A percentile compares a stretch with the other conserved stretches of the same genome.
Conservation (phyloP, 129 eudicot genomes). For the Centaurea solstitialis region DNA sequence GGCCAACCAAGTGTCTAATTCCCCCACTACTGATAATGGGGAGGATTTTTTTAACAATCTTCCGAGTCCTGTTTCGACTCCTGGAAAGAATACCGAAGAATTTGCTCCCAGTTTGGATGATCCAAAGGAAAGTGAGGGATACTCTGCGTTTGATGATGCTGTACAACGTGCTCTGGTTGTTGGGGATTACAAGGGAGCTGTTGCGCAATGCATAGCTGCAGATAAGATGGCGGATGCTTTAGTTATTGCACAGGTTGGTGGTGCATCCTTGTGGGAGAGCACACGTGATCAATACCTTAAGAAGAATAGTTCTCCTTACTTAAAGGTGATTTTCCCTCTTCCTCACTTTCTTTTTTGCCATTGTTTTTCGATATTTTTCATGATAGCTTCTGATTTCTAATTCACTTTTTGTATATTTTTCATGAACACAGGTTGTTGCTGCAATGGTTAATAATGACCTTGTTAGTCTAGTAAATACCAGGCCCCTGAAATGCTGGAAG, state of each 20-base stretch:
- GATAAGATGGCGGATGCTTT: constrained; percentile 93
- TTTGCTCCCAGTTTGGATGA: constrained; percentile 46
- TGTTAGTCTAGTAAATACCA: constrained; percentile 76
- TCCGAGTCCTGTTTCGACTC: constrained; percentile 77
- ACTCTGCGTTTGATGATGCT: constrained; percentile 65
- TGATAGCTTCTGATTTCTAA: not conserved
- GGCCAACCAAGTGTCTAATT: constrained; percentile 42
- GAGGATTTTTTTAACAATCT: constrained; percentile 95
- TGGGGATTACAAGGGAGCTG: constrained; percentile 94
- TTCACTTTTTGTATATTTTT: not conserved
- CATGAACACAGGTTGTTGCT: constrained; percentile 67
- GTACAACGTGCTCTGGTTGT: constrained; percentile 94
- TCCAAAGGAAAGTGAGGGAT: constrained; percentile 49
- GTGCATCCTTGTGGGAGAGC: constrained; percentile 82
- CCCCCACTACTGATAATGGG: constrained; percentile 58
- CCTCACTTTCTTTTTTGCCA: too few relatives aligned
- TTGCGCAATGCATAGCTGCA: constrained; percentile 82
- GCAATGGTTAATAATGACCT: constrained; percentile 96
- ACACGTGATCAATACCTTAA: constrained; percentile 88
- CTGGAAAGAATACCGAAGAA: constrained; percentile 45
- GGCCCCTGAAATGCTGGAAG: constrained; percentile 96
- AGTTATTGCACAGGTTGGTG: constrained; percentile 96
- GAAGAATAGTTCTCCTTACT: constrained; percentile 68
- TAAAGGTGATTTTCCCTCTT: constrained; percentile 48
- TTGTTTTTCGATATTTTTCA: not conserved